phyloP scores from a whole-genome alignment of 2,329 filamentous ascomycete species.

The Diaporthe citri region DNA sequence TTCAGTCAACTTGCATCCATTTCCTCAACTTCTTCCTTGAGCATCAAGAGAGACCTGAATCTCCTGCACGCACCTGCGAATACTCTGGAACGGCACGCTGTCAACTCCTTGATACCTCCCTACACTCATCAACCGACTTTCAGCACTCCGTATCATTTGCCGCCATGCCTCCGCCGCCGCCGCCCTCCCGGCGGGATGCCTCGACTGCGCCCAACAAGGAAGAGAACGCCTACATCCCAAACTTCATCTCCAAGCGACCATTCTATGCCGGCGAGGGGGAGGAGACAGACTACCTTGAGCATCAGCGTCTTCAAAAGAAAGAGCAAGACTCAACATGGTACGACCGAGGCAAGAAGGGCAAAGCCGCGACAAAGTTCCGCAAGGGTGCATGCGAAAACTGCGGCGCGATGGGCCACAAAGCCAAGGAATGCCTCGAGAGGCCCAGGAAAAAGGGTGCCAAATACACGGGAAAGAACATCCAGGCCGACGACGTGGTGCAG shows the following conservation, averaged over 20 bases:
- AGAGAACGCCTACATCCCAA: constrained; percentile 98
- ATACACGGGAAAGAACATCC: constrained; percentile 93
- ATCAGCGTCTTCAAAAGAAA: constrained; percentile 88
- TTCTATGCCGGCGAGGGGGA: constrained; percentile 90
- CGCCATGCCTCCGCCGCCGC: constrained; percentile 43
- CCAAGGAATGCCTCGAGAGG: constrained; percentile 90
- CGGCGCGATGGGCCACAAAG: constrained; percentile 95
- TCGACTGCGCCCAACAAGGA: constrained; percentile 70
- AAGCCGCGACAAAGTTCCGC: constrained; percentile 94
- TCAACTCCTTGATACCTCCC: background rate
- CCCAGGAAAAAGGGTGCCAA: constrained; percentile 91
- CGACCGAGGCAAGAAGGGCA: constrained; percentile 88
- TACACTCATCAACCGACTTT: background rate
- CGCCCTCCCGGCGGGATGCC: constrained; percentile 28
- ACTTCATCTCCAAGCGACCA: constrained; percentile 97
- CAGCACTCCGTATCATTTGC: background rate
- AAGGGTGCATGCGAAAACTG: constrained; percentile 99
- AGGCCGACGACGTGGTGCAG: constrained; percentile 89
- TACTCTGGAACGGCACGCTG: background rate
- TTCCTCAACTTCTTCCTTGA: background rate
- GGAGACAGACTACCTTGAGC: constrained; percentile 90
- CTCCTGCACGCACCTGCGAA: no score
- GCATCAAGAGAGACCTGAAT: background rate
- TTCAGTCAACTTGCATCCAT: background rate
- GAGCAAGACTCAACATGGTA: constrained; percentile 89